phyloP scores from a whole-genome alignment of 768 basidiomycete genomes.

The Antrodiella citrinella region DNA sequence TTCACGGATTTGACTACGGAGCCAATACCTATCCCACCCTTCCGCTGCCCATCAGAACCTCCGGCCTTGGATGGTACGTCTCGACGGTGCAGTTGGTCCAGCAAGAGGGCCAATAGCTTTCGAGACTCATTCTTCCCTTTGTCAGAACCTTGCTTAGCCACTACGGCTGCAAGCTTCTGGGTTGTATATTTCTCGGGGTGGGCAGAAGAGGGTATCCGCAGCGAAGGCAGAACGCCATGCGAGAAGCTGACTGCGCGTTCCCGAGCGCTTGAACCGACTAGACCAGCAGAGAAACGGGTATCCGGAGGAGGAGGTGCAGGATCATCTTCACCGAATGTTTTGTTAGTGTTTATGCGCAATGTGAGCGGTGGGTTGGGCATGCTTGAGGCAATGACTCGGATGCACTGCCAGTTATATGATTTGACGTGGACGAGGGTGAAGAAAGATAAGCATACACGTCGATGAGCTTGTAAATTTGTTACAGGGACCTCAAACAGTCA shows the following conservation, averaged over 20 bases:
- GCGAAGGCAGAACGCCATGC: slow-evolving; percentile 3
- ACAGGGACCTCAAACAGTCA: no score
- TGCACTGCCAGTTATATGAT: background rate
- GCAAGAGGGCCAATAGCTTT: slow-evolving; percentile 59
- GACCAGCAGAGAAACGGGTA: slow-evolving; percentile 7
- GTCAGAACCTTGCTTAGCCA: slow-evolving; percentile 19
- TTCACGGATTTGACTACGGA: slow-evolving; percentile 15
- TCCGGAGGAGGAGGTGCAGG: background rate
- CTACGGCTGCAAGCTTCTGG: slow-evolving; percentile 2
- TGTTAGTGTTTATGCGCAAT: slow-evolving; percentile 15
- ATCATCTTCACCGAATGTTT: slow-evolving; percentile 3
- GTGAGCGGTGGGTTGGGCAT: slow-evolving; percentile 6
- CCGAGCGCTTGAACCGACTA: slow-evolving; percentile 2
- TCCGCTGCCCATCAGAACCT: background rate
- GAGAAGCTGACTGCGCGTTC: slow-evolving; percentile 6
- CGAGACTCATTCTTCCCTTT: slow-evolving; percentile 53
- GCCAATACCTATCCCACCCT: slow-evolving; percentile 6
- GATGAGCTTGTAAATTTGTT: background rate
- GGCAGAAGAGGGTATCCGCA: slow-evolving; percentile 9
- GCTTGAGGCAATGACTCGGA: background rate
- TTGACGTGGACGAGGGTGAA: background rate
- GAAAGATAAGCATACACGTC: background rate
- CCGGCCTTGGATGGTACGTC: background rate
- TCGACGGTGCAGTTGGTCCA: slow-evolving; percentile 32
- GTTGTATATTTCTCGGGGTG: slow-evolving; percentile 12